A percentile compares a stretch with the other conserved stretches of the same genome.
Conservation (phyloP, 345 rosid genomes). For the Abelmoschus esculentus region DNA sequence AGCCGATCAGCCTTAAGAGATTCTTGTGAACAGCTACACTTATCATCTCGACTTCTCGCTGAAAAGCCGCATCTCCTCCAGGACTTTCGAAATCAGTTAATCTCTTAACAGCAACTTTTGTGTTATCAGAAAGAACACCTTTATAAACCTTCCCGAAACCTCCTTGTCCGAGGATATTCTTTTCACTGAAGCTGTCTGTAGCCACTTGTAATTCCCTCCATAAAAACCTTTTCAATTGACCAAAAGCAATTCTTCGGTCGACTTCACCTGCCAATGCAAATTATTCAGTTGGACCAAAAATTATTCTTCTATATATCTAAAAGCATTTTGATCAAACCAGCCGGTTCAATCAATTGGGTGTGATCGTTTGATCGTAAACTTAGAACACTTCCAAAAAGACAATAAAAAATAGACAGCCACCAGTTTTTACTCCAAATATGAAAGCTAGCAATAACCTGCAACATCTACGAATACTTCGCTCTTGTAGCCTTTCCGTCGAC, state of each 20-base stretch:
- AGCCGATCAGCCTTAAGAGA: slow-evolving; percentile 76
- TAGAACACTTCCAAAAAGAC: no score
- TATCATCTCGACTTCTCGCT: slow-evolving; percentile 96
- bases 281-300: slow-evolving; percentile 3
- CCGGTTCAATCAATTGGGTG: neutral
- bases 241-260: slow-evolving; percentile 88
- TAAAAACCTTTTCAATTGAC: slow-evolving; percentile 82
- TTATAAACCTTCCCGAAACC: slow-evolving; percentile 94
- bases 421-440: neutral
- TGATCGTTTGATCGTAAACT: no score
- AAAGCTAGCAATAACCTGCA: slow-evolving; percentile 48
- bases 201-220: slow-evolving; percentile 94
- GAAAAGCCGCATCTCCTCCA: slow-evolving; percentile 90
- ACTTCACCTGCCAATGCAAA: slow-evolving; percentile 64
- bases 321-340: neutral
- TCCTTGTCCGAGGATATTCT: slow-evolving; percentile 88
- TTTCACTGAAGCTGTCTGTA: slow-evolving; percentile 78
- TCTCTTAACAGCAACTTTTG: slow-evolving; percentile 86
- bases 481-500: slow-evolving; percentile 54
- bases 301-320: no score
- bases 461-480: slow-evolving; percentile 88
- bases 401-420: no score
- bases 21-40: slow-evolving; percentile 95
- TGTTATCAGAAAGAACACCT: slow-evolving; percentile 72
- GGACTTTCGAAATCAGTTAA: slow-evolving; percentile 89